Percentiles rank a stretch among this genome's conserved stretches.
phyloP scores from a whole-genome alignment of 139 green algal genomes.

The Asterochloris sp. region DNA sequence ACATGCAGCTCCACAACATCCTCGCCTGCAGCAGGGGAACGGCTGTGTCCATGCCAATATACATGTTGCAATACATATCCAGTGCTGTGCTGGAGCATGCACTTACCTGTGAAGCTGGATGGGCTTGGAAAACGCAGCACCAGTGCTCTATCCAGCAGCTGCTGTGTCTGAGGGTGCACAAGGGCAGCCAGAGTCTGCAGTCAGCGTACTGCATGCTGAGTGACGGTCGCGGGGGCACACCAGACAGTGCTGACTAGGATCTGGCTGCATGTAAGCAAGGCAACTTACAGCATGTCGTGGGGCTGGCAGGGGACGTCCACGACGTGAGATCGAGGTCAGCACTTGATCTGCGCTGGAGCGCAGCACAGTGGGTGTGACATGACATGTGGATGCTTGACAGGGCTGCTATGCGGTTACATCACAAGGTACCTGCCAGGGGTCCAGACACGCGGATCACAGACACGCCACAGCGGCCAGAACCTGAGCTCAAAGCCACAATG shows the following conservation, averaged over 20 bases:
- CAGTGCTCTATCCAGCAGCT: slow-evolving; percentile 39
- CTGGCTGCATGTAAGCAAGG: neutral
- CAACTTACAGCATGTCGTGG: slow-evolving; percentile 6
- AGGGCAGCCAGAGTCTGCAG: slow-evolving; percentile 22
- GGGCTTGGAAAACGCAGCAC: slow-evolving; percentile 43
- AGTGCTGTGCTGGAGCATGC: neutral
- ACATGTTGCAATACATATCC: neutral
- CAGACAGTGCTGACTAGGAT: neutral
- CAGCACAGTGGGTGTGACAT: neutral
- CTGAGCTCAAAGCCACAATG: slow-evolving; percentile 45
- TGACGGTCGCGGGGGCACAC: neutral
- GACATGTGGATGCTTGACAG: too few relatives aligned
- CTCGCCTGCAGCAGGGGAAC: slow-evolving; percentile 34
- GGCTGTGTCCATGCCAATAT: neutral
- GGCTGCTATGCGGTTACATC: neutral
- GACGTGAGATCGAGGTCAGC: slow-evolving; percentile 20
- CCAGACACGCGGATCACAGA: slow-evolving; percentile 50
- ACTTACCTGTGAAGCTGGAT: slow-evolving; percentile 45
- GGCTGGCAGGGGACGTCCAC: neutral
- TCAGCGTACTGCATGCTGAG: neutral
- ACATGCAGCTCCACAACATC: slow-evolving; percentile 63
- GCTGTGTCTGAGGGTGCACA: slow-evolving; percentile 15
- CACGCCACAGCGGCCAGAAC: slow-evolving; percentile 30
- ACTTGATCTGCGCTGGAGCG: slow-evolving; percentile 2
- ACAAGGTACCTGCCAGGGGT: slow-evolving; percentile 12